Conservation (phyloP, 306 rosid species). For the Fagus sylvatica region DNA sequence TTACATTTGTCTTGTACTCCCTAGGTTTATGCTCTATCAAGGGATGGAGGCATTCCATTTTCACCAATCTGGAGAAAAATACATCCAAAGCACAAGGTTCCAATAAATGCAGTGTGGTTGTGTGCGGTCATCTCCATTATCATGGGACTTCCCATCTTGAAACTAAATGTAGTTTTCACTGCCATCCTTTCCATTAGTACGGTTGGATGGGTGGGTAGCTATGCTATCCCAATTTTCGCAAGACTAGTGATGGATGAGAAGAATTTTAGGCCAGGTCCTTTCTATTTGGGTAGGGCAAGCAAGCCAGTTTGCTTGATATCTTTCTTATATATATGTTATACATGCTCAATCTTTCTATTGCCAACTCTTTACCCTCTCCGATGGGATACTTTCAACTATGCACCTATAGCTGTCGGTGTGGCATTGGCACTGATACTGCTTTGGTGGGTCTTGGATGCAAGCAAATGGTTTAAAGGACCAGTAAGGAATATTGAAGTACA, state of each 20-base stretch:
- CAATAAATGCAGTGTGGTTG: slow-evolving; percentile 2
- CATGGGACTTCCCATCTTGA: slow-evolving; percentile 6
- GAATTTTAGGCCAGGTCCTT: slow-evolving; percentile 3
- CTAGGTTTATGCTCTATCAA: slow-evolving; percentile 6
- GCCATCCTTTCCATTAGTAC: slow-evolving; percentile 3
- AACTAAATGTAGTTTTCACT: not conserved
- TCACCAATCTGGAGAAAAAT: not conserved
- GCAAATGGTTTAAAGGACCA: slow-evolving; percentile 44
- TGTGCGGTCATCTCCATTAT: not conserved
- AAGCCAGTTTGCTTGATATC: slow-evolving; percentile 1
- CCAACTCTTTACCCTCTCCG: slow-evolving; percentile 2
- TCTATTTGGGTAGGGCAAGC: slow-evolving; percentile 12
- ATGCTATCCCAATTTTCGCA: slow-evolving; percentile 6
- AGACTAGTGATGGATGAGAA: slow-evolving; percentile 8
- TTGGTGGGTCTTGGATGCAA: slow-evolving; percentile 20
- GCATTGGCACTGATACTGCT: slow-evolving; percentile 1
- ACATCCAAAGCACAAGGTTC: slow-evolving; percentile 1
- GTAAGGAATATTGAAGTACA: slow-evolving; percentile 30
- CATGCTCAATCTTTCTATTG: not conserved
- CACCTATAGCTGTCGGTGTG: not conserved
- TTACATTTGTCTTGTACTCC: no score
- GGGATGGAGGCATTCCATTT: slow-evolving; percentile 6
- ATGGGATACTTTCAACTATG: slow-evolving; percentile 8
- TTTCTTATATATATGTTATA: not conserved
- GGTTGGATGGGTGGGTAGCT: slow-evolving; percentile 8